These are phyloP conservation scores for Emergomyces pasteurianus DNA, from an alignment of 2,329 filamentous ascomycete species.

Conservation along the genomic window DNA sequence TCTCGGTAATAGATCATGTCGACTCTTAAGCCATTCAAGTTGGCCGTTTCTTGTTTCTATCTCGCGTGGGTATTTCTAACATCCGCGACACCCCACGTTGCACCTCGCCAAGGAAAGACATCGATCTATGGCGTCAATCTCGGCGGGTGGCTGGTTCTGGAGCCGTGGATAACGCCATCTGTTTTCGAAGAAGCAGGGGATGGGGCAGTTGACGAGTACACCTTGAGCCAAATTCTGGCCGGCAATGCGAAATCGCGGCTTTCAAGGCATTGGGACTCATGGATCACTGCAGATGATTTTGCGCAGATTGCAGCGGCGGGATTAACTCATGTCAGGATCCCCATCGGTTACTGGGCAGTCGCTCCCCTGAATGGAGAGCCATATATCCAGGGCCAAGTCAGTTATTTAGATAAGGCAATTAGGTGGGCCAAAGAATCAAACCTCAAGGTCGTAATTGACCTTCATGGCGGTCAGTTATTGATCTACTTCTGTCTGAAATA, in stretches of 20 bases:
- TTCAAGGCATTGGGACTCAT: slow-evolving; percentile 47
- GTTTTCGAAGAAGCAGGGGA: slow-evolving; percentile 42
- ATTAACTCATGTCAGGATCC: slow-evolving; percentile 53
- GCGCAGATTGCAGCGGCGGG: slow-evolving; percentile 43
- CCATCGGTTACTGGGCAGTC: slow-evolving; percentile 55
- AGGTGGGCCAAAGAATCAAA: slow-evolving; percentile 46
- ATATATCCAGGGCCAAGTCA: slow-evolving; percentile 50
- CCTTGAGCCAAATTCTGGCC: slow-evolving; percentile 39
- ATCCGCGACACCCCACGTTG: background rate
- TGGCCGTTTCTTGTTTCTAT: background rate
- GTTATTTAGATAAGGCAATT: slow-evolving; percentile 45
- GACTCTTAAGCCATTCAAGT: background rate
- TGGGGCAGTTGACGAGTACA: slow-evolving; percentile 47
- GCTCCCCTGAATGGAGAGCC: slow-evolving; percentile 43
- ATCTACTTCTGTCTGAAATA: slow-evolving; percentile 7
- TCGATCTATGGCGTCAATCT: slow-evolving; percentile 52
- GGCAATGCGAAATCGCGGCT: slow-evolving; percentile 38
- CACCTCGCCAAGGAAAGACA: background rate
- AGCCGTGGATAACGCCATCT: slow-evolving; percentile 53
- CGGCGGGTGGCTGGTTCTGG: slow-evolving; percentile 53
- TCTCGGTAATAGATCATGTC: background rate
- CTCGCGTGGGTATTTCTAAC: background rate
- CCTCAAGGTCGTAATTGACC: slow-evolving; percentile 54
- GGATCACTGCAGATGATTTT: slow-evolving; percentile 46
- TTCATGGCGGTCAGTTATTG: slow-evolving; percentile 48